A percentile compares a stretch with the other conserved stretches of the same genome.
Evolutionary conservation across 1,284 basidiomycete genomes (phyloP).

Genomic region (Chalciporus sp.): DNA sequence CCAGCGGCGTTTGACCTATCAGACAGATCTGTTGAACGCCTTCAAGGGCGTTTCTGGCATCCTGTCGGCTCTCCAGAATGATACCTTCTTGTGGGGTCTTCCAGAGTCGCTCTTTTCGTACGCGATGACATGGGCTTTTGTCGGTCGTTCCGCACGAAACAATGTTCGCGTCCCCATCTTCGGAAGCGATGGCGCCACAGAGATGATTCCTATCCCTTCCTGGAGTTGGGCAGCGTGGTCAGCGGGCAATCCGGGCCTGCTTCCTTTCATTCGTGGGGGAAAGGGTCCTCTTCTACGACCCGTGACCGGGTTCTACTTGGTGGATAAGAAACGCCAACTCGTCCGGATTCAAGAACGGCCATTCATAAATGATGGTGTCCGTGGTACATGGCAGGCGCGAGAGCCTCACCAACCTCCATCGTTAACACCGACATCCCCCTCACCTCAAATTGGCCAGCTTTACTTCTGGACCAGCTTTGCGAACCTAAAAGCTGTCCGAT

Average conservation of each 20-base stretch:
- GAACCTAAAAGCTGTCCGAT: slow-evolving; percentile 1
- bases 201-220: slow-evolving; percentile 14
- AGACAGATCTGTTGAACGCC: slow-evolving; percentile 24
- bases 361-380: neutral
- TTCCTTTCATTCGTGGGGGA: neutral
- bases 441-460: slow-evolving; percentile 6
- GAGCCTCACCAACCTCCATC: neutral
- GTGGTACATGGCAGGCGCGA: neutral
- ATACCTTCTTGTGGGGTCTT: slow-evolving; percentile 22
- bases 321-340: slow-evolving; percentile 2
- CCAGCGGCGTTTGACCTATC: slow-evolving; percentile 13
- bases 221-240: slow-evolving; percentile 27
- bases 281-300: neutral
- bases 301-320: slow-evolving; percentile 11
- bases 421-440: neutral
- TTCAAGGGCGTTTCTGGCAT: slow-evolving; percentile 17
- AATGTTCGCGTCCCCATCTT: slow-evolving; percentile 10
- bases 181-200: neutral
- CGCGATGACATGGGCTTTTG: slow-evolving; percentile 13
- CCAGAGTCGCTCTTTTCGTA: slow-evolving; percentile 19
- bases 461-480: slow-evolving; percentile 20
- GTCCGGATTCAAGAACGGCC: slow-evolving; percentile 9
- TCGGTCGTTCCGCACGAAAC: slow-evolving; percentile 9
- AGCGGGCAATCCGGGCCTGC: neutral
- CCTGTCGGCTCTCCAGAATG: slow-evolving; percentile 13